A percentile compares a stretch with the other conserved stretches of the same genome.
phyloP scores from a whole-genome alignment of 768 basidiomycete species.

The Mycena alexandri region DNA sequence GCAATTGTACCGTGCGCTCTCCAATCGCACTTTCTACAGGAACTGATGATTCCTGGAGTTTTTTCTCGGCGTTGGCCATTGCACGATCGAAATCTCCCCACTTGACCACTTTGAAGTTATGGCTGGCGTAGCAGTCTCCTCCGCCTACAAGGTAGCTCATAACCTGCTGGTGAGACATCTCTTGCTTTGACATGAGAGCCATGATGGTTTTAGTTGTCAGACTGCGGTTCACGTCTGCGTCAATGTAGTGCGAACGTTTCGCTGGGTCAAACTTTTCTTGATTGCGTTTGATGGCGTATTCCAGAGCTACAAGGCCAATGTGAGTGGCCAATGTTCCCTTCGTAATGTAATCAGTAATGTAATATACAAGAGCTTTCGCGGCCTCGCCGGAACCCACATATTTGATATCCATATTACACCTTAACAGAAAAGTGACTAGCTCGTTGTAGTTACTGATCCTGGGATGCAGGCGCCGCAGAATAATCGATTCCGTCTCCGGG shows the following conservation, averaged over 20 bases:
- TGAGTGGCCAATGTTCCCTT: conserved; percentile 43
- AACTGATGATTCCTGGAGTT: too few relatives aligned
- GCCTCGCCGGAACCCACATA: conserved; percentile 49
- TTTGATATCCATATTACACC: conserved; percentile 41
- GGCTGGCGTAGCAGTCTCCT: not conserved
- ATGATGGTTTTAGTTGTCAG: conserved; percentile 13
- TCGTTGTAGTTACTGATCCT: conserved; percentile 13
- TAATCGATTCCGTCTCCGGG: conserved; percentile 2
- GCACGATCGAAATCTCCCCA: too few relatives aligned
- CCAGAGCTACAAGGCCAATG: conserved; percentile 30
- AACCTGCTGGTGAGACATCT: conserved; percentile 13
- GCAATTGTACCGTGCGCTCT: too few relatives aligned
- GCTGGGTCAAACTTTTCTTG: not conserved
- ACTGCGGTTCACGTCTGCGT: too few relatives aligned
- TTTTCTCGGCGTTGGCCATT: too few relatives aligned
- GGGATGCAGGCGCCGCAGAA: conserved; percentile 31
- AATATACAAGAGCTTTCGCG: conserved; percentile 49
- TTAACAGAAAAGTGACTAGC: not conserved
- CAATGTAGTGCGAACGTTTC: too few relatives aligned
- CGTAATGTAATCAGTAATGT: conserved; percentile 55
- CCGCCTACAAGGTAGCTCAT: conserved; percentile 21
- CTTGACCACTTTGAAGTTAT: not conserved
- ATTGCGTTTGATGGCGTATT: conserved; percentile 26
- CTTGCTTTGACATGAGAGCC: conserved; percentile 10
- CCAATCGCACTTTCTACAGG: too few relatives aligned